Conservation (phyloP, 2,329 filamentous ascomycete genomes). For the Nannizziopsis barbatae region DNA sequence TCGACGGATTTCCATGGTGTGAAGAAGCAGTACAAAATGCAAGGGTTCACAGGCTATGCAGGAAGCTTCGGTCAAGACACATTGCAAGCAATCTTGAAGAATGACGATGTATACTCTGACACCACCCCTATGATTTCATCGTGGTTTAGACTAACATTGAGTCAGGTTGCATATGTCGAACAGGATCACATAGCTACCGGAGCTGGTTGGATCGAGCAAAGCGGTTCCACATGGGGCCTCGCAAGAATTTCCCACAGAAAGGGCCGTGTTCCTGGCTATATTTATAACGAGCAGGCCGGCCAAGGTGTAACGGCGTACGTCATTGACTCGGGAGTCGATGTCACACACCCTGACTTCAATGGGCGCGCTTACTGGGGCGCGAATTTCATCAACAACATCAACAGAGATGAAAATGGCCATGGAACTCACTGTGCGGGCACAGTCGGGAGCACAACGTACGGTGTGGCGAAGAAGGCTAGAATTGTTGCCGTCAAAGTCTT, state of each 20-base stretch:
- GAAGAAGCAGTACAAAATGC: conserved; percentile 6
- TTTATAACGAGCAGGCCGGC: conserved; percentile 30
- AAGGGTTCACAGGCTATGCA: conserved; percentile 6
- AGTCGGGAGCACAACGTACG: conserved; percentile 26
- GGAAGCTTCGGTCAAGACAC: conserved; percentile 8
- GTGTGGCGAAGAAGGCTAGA: conserved; percentile 29
- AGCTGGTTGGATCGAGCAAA: conserved; percentile 11
- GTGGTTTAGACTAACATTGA: no score
- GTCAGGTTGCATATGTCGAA: conserved; percentile 13
- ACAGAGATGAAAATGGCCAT: conserved; percentile 24
- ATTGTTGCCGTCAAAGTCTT: conserved; percentile 42
- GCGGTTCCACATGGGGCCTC: conserved; percentile 25
- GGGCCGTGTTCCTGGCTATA: conserved; percentile 20
- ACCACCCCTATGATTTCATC: no score
- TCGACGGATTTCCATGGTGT: background rate
- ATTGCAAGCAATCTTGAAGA: no score
- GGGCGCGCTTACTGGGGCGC: conserved; percentile 28
- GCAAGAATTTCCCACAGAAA: conserved; percentile 25
- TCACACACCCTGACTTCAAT: conserved; percentile 25
- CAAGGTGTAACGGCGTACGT: conserved; percentile 28
- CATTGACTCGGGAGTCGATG: conserved; percentile 31
- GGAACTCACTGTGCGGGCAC: conserved; percentile 33
- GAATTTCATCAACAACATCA: conserved; percentile 21
- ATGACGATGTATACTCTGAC: no score
- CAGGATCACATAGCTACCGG: conserved; percentile 5